Base-by-base conservation (phyloP, 2,329 filamentous ascomycete species). In the Fusarium chuoi region DNA sequence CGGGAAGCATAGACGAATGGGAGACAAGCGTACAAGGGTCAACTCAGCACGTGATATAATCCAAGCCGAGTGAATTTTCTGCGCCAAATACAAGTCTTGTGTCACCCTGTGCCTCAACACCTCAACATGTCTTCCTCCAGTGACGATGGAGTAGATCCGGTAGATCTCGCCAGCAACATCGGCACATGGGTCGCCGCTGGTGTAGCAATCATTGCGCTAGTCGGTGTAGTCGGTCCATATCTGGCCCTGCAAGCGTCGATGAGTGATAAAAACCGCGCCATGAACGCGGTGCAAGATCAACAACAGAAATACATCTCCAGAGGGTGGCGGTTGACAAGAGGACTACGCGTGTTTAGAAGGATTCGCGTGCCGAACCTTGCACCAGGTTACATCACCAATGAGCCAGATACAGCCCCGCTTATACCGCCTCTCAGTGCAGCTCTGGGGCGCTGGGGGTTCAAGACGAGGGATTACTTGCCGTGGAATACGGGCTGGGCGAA, bases 41-140 rank as follows among this genome's bases (percentile, higher is more conserved):
- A 28, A 28, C 5, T 36, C 2, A 9, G 20, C 51, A 54, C 35
- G 51, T 38, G 30, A 35, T 35, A 6, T 33, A 33, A 35, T 51
- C 17, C 15, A 35, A 5, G 2, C 11, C 11, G 5, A 22, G 15
- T 17, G 3, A 9, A 54, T 22, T 38, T 54, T 38, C 20, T 13
- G 35, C 35, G 15, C 20, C n/a, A 38, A 38, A 13, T 35, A 17
- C 24, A 9, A 3, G 9, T n/a, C 14, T 7, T 22, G 14, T 38
- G 1, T 17, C 0, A 22, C 18, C 0, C 4, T 12, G 13, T 52
- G 1, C 33, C 33, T 54, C 7, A n/a, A 15, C 35, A 28, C 7
- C 18, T 28, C 35, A 38, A 3, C 10, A 39, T 54, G 51, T 54
- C 51, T 28, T 54, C 51, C 4, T n/a, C 51, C 3, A 17, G 13